Conservation (phyloP, 2,329 filamentous ascomycete species). For the Drechslera avenae region DNA sequence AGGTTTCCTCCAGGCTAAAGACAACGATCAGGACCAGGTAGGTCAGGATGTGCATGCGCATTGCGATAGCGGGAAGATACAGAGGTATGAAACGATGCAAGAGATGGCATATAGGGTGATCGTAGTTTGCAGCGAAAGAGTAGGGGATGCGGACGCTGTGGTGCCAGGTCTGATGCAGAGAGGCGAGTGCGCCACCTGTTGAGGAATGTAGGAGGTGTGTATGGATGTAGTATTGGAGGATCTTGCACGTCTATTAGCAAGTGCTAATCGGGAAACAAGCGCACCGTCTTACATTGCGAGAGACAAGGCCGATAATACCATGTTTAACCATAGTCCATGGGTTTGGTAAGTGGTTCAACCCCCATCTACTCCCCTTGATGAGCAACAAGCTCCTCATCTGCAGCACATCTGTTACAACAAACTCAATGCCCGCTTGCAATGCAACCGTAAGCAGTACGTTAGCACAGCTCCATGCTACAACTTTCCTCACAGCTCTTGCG, state of each 20-base stretch:
- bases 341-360: constrained; percentile 65
- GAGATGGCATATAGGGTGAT: constrained; percentile 70
- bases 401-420: constrained; percentile 59
- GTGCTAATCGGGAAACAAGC: constrained; percentile 7
- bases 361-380: constrained; percentile 63
- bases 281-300: constrained; percentile 59
- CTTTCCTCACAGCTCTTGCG: constrained; percentile 52
- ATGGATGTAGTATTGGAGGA: constrained; percentile 75
- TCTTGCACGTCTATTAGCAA: constrained; percentile 43
- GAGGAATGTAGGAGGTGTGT: constrained; percentile 69
- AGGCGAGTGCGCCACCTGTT: constrained; percentile 32
- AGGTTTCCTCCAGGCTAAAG: constrained; percentile 68
- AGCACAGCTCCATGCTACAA: constrained; percentile 59
- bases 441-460: constrained; percentile 62
- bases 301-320: constrained; percentile 57
- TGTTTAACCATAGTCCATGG: constrained; percentile 66
- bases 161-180: constrained; percentile 60
- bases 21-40: constrained; percentile 69
- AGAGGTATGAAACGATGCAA: constrained; percentile 67
- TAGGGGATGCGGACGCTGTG: constrained; percentile 64
- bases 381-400: constrained; percentile 61
- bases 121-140: constrained; percentile 67
- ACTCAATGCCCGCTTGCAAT: constrained; percentile 63
- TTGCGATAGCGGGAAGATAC: constrained; percentile 67
- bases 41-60: constrained; percentile 74